Conservation (phyloP, 352 stramenopile genomes). For the Thalassiosira delicatula region DNA sequence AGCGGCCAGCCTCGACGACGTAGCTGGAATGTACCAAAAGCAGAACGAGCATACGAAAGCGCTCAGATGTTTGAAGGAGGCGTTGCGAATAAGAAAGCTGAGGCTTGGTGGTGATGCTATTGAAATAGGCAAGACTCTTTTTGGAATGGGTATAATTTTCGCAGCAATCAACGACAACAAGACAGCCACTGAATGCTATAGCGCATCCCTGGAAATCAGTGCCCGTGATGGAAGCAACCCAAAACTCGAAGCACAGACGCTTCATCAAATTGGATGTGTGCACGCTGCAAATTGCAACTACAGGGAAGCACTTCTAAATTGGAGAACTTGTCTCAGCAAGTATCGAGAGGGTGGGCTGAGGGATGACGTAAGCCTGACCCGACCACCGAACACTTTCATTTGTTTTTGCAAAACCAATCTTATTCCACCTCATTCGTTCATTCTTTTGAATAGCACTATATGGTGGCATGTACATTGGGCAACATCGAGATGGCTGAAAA, state of each 20-base stretch:
- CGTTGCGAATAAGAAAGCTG: constrained; percentile 63
- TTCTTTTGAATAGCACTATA: too few species aligned
- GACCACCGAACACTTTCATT: too few species aligned
- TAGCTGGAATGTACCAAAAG: constrained; percentile 71
- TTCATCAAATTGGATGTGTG: constrained; percentile 75
- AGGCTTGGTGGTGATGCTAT: constrained; percentile 55
- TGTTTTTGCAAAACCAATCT: too few species aligned
- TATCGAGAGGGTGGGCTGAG: constrained; percentile 66
- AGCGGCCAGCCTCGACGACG: constrained; percentile 66
- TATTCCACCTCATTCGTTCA: too few species aligned
- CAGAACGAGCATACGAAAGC: constrained; percentile 63
- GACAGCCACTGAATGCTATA: constrained; percentile 66
- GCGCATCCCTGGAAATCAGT: constrained; percentile 56
- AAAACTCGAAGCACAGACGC: constrained; percentile 69
- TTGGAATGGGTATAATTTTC: constrained; percentile 74
- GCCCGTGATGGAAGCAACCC: constrained; percentile 46
- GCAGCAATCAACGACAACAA: constrained; percentile 54
- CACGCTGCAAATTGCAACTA: constrained; percentile 61
- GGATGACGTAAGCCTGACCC: too few species aligned
- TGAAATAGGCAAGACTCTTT: constrained; percentile 68
- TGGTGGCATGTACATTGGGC: too few species aligned
- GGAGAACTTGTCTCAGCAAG: constrained; percentile 65
- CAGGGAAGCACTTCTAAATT: constrained; percentile 63
- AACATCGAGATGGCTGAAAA: too few species aligned
- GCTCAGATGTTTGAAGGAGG: constrained; percentile 65